phyloP scores from a whole-genome alignment of 2,329 filamentous ascomycete genomes.

The Coccinonectria pachysandricola region DNA sequence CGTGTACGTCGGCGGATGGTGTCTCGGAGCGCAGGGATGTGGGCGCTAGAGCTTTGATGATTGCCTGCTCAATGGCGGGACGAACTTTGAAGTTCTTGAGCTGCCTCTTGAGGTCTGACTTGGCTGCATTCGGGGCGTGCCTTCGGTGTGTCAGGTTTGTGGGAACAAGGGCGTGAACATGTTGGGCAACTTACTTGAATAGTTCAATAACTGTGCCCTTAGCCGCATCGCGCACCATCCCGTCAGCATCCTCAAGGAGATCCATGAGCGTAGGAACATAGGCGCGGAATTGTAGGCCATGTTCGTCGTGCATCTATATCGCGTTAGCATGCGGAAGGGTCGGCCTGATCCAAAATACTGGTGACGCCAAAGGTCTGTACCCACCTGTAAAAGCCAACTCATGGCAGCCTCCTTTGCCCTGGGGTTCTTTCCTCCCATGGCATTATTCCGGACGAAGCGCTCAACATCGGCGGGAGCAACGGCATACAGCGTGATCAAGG shows the following conservation, averaged over 20 bases:
- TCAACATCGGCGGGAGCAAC: constrained; percentile 66
- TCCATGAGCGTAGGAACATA: constrained; percentile 80
- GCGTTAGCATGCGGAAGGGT: constrained; percentile 11
- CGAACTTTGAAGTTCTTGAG: constrained; percentile 76
- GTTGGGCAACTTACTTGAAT: constrained; percentile 50
- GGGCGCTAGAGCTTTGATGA: constrained; percentile 63
- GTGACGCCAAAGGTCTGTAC: too few species aligned
- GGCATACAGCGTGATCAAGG: constrained; percentile 67
- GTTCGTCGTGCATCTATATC: constrained; percentile 65
- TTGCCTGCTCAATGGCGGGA: constrained; percentile 73
- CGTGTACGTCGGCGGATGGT: constrained; percentile 31
- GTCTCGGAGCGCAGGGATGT: constrained; percentile 32
- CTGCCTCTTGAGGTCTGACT: constrained; percentile 81
- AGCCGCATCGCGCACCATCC: constrained; percentile 73
- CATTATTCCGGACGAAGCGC: constrained; percentile 64
- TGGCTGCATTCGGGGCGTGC: constrained; percentile 69
- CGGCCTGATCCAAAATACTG: too few species aligned
- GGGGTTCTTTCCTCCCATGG: constrained; percentile 69
- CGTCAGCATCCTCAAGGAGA: constrained; percentile 81
- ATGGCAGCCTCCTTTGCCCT: constrained; percentile 77
- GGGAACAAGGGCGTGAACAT: not conserved
- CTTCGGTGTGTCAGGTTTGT: constrained; percentile 27
- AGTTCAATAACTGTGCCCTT: constrained; percentile 78
- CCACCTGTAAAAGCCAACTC: constrained; percentile 72
- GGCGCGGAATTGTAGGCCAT: constrained; percentile 67